A percentile compares a stretch with the other conserved stretches of the same genome.
Evolutionary conservation across 2,329 filamentous ascomycete genomes (phyloP).

Genomic region (Phialemonium atrogriseum): DNA sequence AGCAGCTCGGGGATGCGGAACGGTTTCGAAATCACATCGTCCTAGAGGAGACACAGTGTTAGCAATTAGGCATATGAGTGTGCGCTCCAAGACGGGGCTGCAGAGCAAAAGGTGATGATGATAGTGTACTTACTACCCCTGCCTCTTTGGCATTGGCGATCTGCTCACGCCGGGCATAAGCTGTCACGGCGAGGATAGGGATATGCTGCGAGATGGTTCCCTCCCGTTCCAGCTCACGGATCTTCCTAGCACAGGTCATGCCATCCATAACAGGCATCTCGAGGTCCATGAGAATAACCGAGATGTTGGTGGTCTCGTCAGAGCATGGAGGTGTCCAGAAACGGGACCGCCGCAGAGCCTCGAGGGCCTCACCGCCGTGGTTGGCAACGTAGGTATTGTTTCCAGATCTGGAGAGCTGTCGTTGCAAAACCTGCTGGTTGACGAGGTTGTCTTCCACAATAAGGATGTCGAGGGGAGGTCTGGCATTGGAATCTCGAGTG

Average conservation of each 20-base stretch:
- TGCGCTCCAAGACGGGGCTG: not conserved
- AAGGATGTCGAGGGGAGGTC: conserved; percentile 43
- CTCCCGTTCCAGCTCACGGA: conserved; percentile 58
- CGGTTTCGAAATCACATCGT: conserved; percentile 72
- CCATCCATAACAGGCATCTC: conserved; percentile 81
- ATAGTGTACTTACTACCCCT: conserved; percentile 66
- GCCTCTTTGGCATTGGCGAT: conserved; percentile 62
- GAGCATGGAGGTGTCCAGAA: conserved; percentile 35
- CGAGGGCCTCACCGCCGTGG: conserved; percentile 54
- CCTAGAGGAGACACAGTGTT: conserved; percentile 28
- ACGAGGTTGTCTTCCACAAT: conserved; percentile 63
- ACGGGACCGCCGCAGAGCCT: conserved; percentile 45
- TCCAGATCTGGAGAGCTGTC: conserved; percentile 51
- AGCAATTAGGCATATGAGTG: conserved; percentile 5
- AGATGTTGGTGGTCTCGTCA: conserved; percentile 34
- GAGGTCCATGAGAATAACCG: conserved; percentile 70
- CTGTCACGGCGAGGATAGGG: conserved; percentile 78
- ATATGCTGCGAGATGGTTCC: conserved; percentile 56
- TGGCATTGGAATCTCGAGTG: conserved; percentile 16
- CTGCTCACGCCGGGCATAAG: conserved; percentile 69
- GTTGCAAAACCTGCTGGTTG: conserved; percentile 56
- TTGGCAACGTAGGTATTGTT: conserved; percentile 56
- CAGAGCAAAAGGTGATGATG: not conserved
- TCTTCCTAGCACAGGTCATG: conserved; percentile 61
- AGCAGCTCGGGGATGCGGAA: conserved; percentile 67